phyloP scores from a whole-genome alignment of 352 stramenopile genomes.

The Paralagenidium karlingii region DNA sequence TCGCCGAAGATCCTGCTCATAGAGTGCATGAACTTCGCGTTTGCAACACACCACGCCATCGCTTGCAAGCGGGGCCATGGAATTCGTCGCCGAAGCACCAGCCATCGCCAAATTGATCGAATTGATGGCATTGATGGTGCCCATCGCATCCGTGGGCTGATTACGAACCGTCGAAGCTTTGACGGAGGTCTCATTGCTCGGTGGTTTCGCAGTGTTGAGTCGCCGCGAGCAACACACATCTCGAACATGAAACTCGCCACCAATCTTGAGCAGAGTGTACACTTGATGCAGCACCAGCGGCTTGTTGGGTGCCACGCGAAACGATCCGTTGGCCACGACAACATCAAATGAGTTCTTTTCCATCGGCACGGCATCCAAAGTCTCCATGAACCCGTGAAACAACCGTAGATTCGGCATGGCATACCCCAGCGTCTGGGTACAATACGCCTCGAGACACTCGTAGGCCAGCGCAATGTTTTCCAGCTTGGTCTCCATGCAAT shows the following conservation, averaged over 20 bases:
- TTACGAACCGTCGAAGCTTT: too few species aligned
- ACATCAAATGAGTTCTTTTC: constrained; percentile 8
- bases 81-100: too few species aligned
- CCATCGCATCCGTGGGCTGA: too few species aligned
- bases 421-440: constrained; percentile 12
- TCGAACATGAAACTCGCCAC: constrained; percentile 26
- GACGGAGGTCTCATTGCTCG: too few species aligned
- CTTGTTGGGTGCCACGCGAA: constrained; percentile 16
- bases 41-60: too few species aligned
- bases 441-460: not conserved
- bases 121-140: too few species aligned
- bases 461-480: not conserved
- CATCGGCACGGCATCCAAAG: constrained; percentile 1
- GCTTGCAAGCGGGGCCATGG: too few species aligned
- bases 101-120: too few species aligned
- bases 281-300: constrained; percentile 15
- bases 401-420: constrained; percentile 19
- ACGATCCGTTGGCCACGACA: constrained; percentile 35
- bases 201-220: too few species aligned
- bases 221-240: constrained; percentile 16
- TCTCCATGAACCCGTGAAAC: constrained; percentile 3
- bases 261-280: constrained; percentile 22
- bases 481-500: constrained; percentile 21
- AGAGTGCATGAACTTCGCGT: too few species aligned
- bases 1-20: too few species aligned